Evolutionary conservation across 768 basidiomycete species (phyloP).

Genomic region (Tylopilus intermedius): DNA sequence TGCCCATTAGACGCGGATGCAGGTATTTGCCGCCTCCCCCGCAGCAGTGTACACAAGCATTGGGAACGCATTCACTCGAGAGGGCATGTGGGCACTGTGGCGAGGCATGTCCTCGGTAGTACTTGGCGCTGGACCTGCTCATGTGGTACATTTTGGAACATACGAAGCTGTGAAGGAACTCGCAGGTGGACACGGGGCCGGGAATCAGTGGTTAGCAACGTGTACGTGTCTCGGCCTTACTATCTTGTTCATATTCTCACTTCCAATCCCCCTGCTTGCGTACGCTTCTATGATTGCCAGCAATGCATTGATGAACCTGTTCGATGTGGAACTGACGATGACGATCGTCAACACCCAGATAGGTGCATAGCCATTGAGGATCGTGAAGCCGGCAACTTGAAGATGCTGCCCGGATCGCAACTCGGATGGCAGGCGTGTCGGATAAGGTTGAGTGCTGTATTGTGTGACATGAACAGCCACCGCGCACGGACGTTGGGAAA

Average conservation of each 20-base stretch:
- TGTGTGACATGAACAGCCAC: too few relatives aligned
- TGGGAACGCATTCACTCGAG: slow-evolving; percentile 85
- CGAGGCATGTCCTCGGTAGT: slow-evolving; percentile 94
- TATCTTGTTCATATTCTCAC: not conserved
- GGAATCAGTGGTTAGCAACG: slow-evolving; percentile 83
- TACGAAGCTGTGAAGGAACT: slow-evolving; percentile 94
- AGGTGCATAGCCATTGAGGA: too few relatives aligned
- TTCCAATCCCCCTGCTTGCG: not conserved
- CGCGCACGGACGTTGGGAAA: too few relatives aligned
- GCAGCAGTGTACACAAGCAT: slow-evolving; percentile 85
- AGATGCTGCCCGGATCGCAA: too few relatives aligned
- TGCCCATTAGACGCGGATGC: slow-evolving; percentile 86
- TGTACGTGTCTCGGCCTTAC: slow-evolving; percentile 48
- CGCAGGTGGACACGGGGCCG: slow-evolving; percentile 72
- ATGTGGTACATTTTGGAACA: slow-evolving; percentile 95
- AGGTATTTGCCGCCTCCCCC: slow-evolving; percentile 86
- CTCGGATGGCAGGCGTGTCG: too few relatives aligned
- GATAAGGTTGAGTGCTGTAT: too few relatives aligned
- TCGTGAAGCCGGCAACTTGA: too few relatives aligned
- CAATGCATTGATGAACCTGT: too few relatives aligned
- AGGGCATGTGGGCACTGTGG: slow-evolving; percentile 90
- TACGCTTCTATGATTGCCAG: too few relatives aligned
- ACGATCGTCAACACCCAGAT: too few relatives aligned
- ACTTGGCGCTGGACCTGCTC: slow-evolving; percentile 94
- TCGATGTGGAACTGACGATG: too few relatives aligned